A percentile compares a stretch with the other conserved stretches of the same genome.
Conservation (phyloP, 805 yeast species). For the Saturnispora ahearnii region DNA sequence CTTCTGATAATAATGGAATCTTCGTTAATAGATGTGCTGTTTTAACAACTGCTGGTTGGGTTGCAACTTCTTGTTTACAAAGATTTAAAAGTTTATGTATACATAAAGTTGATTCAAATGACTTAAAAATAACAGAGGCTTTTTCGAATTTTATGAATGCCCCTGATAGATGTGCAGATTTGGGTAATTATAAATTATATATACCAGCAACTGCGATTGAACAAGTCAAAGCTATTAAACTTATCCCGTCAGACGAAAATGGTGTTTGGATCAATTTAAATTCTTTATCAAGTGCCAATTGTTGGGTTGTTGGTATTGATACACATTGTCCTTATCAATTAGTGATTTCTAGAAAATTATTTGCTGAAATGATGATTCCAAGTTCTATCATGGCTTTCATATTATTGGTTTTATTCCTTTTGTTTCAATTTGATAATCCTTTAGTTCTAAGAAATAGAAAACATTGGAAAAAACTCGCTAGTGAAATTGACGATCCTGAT, state of each 20-base stretch:
- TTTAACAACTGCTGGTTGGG: conserved; percentile 45
- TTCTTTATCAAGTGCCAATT: conserved; percentile 59
- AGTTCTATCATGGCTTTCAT: conserved; percentile 50
- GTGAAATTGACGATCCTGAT: conserved; percentile 60
- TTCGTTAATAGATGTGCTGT: conserved; percentile 34
- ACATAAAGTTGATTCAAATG: conserved; percentile 28
- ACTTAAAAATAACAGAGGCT: conserved; percentile 35
- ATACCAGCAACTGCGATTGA: conserved; percentile 45
- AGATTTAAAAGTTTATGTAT: conserved; percentile 49
- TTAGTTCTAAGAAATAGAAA: conserved; percentile 68
- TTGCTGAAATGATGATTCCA: conserved; percentile 58
- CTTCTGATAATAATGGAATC: conserved; percentile 15
- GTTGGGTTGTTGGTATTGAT: conserved; percentile 86
- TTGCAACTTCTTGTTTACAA: conserved; percentile 56
- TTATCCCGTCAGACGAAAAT: conserved; percentile 19
- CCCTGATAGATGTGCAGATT: conserved; percentile 20
- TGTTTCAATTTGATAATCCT: conserved; percentile 47
- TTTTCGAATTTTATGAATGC: conserved; percentile 39
- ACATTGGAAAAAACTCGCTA: conserved; percentile 50
- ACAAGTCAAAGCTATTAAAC: conserved; percentile 24
- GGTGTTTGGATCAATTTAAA: conserved; percentile 77
- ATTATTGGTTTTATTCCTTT: conserved; percentile 41
- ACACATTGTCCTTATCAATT: conserved; percentile 71
- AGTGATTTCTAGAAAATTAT: conserved; percentile 43
- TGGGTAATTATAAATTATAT: conserved; percentile 29